Conservation (phyloP, 1,284 basidiomycete species). For the Trichosporon sp. region DNA sequence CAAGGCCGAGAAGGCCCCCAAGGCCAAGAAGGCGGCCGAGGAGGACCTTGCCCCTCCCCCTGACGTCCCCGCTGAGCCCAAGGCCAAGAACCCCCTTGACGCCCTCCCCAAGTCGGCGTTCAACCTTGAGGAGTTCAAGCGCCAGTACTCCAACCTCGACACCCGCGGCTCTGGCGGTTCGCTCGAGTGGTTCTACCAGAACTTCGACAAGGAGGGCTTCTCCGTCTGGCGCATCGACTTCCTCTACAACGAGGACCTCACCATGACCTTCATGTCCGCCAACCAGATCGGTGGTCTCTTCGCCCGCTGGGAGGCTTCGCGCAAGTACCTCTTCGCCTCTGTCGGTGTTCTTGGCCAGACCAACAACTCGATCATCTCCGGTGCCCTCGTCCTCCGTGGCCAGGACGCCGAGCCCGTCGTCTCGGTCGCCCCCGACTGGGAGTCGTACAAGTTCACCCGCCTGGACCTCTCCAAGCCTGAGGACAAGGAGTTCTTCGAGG, state of each 20-base stretch:
- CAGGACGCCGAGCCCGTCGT: conserved; percentile 67
- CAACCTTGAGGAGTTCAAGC: conserved; percentile 98
- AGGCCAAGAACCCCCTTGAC: conserved; percentile 93
- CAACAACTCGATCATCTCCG: conserved; percentile 76
- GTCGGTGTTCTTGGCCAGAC: conserved; percentile 82
- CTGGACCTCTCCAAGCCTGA: conserved; percentile 64
- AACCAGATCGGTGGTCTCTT: conserved; percentile 86
- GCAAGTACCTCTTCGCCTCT: conserved; percentile 94
- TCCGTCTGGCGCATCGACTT: conserved; percentile 85
- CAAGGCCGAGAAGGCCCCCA: conserved; percentile 58
- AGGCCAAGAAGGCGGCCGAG: conserved; percentile 64
- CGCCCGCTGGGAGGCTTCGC: conserved; percentile 89
- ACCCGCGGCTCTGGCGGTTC: conserved; percentile 80
- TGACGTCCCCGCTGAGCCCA: conserved; percentile 62
- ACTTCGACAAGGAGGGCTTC: conserved; percentile 90
- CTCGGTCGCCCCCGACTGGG: conserved; percentile 82
- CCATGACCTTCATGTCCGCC: conserved; percentile 87
- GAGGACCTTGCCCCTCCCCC: conserved; percentile 63
- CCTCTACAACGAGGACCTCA: conserved; percentile 94
- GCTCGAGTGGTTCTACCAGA: conserved; percentile 78
- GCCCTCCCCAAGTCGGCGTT: conserved; percentile 85
- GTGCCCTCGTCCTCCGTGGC: conserved; percentile 81
- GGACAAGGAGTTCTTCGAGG: conserved; percentile 87
- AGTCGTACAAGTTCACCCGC: conserved; percentile 80
- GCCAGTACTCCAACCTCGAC: conserved; percentile 95